Conservation (phyloP, 2,329 filamentous ascomycete genomes). For the Xylaria sp. region DNA sequence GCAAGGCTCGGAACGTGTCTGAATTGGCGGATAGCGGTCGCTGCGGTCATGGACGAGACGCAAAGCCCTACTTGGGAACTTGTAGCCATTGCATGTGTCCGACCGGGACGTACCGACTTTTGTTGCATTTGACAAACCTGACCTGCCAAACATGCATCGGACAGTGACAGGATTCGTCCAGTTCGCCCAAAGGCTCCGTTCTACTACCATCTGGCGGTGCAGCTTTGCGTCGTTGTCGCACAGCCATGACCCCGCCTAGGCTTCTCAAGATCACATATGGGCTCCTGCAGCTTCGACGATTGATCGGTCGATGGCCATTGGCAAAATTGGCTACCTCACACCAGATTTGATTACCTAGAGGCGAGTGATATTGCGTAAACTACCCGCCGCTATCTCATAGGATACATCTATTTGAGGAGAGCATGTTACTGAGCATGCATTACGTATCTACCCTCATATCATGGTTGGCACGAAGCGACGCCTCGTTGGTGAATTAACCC, state of each 20-base stretch:
- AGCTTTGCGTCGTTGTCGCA: conserved; percentile 25
- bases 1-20: background rate
- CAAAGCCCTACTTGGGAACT: background rate
- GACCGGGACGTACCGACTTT: conserved; percentile 13
- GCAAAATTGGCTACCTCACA: conserved; percentile 11
- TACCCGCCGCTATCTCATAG: background rate
- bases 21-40: conserved; percentile 15
- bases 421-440: background rate
- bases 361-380: background rate
- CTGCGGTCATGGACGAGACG: conserved; percentile 3
- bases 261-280: conserved; percentile 14
- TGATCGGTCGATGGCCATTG: conserved; percentile 7
- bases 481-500: background rate
- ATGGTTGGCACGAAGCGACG: conserved; percentile 8
- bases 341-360: conserved; percentile 7
- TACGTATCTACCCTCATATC: background rate
- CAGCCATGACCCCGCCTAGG: conserved; percentile 26
- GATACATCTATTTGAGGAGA: background rate
- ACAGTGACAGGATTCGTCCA: conserved; percentile 18
- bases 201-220: conserved; percentile 12
- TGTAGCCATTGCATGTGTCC: background rate
- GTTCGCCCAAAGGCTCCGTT: conserved; percentile 12
- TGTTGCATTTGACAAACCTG: conserved; percentile 30
- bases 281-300: conserved; percentile 18
- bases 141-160: conserved; percentile 36